Conservation (phyloP, 257 asterid species). For the Petunia secreta region DNA sequence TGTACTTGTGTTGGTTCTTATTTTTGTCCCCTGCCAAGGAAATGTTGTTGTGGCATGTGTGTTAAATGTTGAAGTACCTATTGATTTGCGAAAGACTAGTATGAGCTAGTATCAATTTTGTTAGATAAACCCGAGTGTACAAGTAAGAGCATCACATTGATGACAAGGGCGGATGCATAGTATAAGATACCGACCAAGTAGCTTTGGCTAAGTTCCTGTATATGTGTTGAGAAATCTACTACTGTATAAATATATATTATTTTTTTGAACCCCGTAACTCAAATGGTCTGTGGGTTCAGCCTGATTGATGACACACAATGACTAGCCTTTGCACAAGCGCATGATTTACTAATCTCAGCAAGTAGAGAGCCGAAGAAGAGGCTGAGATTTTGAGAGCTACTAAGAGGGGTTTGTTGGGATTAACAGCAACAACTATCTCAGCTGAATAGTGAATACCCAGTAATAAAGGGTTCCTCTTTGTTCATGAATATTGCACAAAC, state of each 20-base stretch:
- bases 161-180: background rate
- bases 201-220: too few species aligned
- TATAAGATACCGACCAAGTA: too few species aligned
- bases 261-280: too few species aligned
- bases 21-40: background rate
- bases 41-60: background rate
- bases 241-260: too few species aligned
- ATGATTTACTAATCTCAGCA: background rate
- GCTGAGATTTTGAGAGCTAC: background rate
- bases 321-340: background rate
- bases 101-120: background rate
- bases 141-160: background rate
- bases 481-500: background rate
- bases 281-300: too few species aligned
- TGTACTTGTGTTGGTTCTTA: background rate
- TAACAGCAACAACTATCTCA: background rate
- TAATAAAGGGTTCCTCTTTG: background rate
- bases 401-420: background rate
- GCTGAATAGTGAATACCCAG: background rate
- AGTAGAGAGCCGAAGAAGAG: background rate
- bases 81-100: background rate
- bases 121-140: background rate
- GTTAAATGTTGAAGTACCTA: background rate
- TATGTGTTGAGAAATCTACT: too few species aligned
- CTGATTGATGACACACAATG: background rate